These are phyloP conservation scores for Pisolithus tinctorius DNA, from an alignment of 768 basidiomycete species.

Conservation along the genomic window DNA sequence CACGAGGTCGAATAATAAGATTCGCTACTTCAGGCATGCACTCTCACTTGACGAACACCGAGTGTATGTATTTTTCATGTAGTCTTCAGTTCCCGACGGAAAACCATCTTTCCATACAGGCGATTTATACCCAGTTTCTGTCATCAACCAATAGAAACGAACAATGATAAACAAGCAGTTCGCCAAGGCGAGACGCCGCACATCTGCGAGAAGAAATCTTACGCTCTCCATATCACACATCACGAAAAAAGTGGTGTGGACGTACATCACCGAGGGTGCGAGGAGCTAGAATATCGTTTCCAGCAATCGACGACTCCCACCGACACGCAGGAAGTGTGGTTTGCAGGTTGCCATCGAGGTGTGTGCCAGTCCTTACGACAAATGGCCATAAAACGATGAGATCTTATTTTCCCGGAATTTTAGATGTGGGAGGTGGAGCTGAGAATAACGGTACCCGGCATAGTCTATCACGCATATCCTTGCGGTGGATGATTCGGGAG, in stretches of 20 bases:
- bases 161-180: conserved; percentile 35
- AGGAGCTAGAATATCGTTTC: conserved; percentile 36
- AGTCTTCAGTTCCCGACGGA: conserved; percentile 29
- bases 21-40: conserved; percentile 66
- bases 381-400: background rate
- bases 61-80: conserved; percentile 17
- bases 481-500: conserved; percentile 75
- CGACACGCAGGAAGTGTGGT: conserved; percentile 75
- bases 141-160: conserved; percentile 34
- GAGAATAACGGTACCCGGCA: conserved; percentile 49
- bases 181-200: conserved; percentile 45
- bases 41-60: conserved; percentile 60
- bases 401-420: background rate
- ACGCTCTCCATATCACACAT: too few relatives aligned
- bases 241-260: too few relatives aligned
- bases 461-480: conserved; percentile 60
- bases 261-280: too few relatives aligned
- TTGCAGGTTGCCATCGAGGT: conserved; percentile 71
- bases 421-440: conserved; percentile 73
- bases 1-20: conserved; percentile 51
- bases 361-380: conserved; percentile 7
- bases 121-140: conserved; percentile 30
- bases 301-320: conserved; percentile 35
- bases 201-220: conserved; percentile 19
- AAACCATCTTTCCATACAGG: conserved; percentile 5